Evolutionary conservation across 352 stramenopile genomes (phyloP).

Genomic region (Pythium phragmiticola): DNA sequence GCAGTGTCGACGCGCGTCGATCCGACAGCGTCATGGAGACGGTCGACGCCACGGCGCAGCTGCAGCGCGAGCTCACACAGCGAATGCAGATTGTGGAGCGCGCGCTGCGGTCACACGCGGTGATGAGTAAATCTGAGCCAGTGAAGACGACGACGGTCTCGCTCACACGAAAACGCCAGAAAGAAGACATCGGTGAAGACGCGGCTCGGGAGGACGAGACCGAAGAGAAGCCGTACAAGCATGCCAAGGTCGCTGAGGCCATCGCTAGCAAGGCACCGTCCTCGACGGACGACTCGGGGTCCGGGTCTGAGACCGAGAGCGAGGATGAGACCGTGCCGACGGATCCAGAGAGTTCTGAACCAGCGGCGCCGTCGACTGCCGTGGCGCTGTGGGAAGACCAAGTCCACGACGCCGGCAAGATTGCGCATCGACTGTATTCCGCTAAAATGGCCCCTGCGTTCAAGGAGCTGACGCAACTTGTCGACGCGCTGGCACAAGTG

Average conservation of each 20-base stretch:
- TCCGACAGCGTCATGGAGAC: conserved; percentile 8
- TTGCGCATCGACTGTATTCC: background rate
- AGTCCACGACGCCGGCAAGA: background rate
- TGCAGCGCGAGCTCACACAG: background rate
- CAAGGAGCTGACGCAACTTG: background rate
- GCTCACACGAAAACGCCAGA: background rate
- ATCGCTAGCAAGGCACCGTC: background rate
- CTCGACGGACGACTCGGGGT: background rate
- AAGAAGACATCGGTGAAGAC: too few species aligned
- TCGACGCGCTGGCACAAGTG: background rate
- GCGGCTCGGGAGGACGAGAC: background rate
- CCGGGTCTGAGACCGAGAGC: conserved; percentile 15
- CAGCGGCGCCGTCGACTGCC: too few species aligned
- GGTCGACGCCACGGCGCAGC: background rate
- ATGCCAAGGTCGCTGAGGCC: background rate
- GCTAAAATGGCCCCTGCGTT: background rate
- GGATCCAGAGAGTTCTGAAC: background rate
- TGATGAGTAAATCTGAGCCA: background rate
- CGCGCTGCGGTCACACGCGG: background rate
- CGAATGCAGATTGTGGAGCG: background rate
- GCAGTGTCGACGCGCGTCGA: background rate
- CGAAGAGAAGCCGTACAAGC: background rate
- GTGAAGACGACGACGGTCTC: background rate
- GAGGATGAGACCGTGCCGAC: conserved; percentile 3
- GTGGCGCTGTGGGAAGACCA: background rate